Evolutionary conservation across 352 stramenopile genomes (phyloP).

Genomic region (Blastocystis sp.): DNA sequence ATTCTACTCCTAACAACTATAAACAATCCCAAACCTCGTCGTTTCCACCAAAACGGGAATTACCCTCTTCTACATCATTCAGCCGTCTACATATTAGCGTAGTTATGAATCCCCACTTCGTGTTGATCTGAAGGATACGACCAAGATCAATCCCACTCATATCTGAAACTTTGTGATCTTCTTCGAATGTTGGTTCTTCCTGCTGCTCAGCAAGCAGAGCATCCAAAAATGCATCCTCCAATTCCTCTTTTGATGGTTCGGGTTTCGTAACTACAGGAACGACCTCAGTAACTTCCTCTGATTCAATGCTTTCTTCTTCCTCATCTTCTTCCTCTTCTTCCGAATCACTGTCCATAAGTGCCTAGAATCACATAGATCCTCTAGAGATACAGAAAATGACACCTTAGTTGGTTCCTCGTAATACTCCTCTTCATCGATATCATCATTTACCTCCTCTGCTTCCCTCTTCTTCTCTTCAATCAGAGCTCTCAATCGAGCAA

Average conservation of each 20-base stretch:
- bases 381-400: constrained; percentile 5
- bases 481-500: constrained; percentile 27
- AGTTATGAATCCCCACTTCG: background rate
- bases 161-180: no score
- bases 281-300: background rate
- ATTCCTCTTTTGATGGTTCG: background rate
- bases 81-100: background rate
- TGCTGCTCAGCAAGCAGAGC: background rate
- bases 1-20: background rate
- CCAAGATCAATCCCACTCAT: constrained; percentile 1
- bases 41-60: background rate
- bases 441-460: background rate
- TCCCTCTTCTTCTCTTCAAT: constrained; percentile 35
- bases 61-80: constrained; percentile 12
- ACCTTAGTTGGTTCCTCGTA: background rate
- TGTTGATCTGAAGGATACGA: constrained; percentile 27
- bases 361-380: background rate
- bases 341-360: constrained; percentile 19
- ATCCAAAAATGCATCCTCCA: constrained; percentile 13
- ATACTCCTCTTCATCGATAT: constrained; percentile 38
- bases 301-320: background rate
- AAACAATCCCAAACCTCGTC: background rate
- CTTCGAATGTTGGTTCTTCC: background rate
- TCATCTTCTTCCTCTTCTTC: background rate
- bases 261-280: background rate